Base-by-base conservation (phyloP, 306 rosid species). In the Heteromeles arbutifolia region DNA sequence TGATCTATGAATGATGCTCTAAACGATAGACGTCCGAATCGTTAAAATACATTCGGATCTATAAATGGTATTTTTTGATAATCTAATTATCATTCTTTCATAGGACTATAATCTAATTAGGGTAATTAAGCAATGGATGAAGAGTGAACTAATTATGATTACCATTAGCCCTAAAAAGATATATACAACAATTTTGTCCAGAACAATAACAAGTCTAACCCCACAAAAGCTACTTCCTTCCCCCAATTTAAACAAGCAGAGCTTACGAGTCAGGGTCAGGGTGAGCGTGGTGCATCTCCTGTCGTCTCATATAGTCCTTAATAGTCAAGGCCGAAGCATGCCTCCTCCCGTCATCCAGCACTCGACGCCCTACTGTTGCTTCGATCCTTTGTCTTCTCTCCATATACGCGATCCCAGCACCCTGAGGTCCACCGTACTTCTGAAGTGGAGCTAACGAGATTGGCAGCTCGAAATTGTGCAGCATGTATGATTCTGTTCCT, bases 281-380 rank as follows among this genome's bases (percentile, higher is more conserved):
- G 63, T 34, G 32, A 2, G 26, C 43, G 63, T 34, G 32, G 72
- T 29, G 74, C 54, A 54, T 53, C 48, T 48, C 92, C 83, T 88
- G 83, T 74, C 90, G 84, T 82, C 89, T 86, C 88, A 84, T 88
- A 79, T 90, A 88, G 67, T 90, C 96, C 61, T 87, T 81, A 59
- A 90, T 80, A 2, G 90, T 41, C 79, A 88, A 76, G 25, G 90
- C 79, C 52, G 74, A 79, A 68, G 66, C 77, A 80, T 86, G 90
- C 74, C 79, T 76, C 79, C 70, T 86, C 26, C 86, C 88, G 11
- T 86, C 89, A 22, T 79, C 84, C 75, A 86, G 67, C 8, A 86
- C 86, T 74, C 34, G 34, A 78, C 82, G 75, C 37, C 96, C 96
- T 22, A 88, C 82, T 2, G 79, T 81, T 39, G 88, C 92, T 90